Base-by-base conservation (phyloP, 1,284 basidiomycete genomes). In the Boletellus deceptivus region DNA sequence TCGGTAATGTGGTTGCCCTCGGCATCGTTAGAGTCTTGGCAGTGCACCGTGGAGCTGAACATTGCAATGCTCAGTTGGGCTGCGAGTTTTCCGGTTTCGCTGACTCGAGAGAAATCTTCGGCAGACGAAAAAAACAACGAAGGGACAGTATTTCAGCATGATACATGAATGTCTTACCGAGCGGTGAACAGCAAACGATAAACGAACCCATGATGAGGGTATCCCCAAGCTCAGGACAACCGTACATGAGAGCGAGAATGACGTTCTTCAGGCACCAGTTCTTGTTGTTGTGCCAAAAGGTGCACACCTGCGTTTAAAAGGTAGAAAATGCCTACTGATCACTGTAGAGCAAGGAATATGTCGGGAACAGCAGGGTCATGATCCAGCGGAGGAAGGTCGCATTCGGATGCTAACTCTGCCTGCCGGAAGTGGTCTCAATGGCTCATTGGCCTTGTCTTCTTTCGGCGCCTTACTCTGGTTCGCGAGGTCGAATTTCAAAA, bases 361-460 rank as follows among this genome's bases (percentile, higher is more conserved):
- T 49, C 8, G 68, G 59, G 53, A 72, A 76, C 0, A 70, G 47
- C 4, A 67, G 69, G n/a, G 64, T 55, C 8, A 72, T 59, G 3
- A 63, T 35, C 72, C 74, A 75, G 5, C 76, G 70, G 0, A 78
- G 59, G 1, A 57, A 41, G 2, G 57, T 58, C 1, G 75, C 72
- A 7, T 63, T 48, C 17, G 31, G 2, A 69, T 18, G 0, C 72
- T 60, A 22, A 78, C 69, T 6, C 71, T 67, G 9, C 65, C 64
- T 4, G 71, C 55, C 0, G 75, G 75, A 16, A 77, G 56, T 0
- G 76, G 76, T 10, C 76, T 58, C 36, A 67, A 65, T 3, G 68
- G 62, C 46, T 77, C 73, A 59, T 77, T 77, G 29, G 61, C 27
- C 18, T 48, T 53, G 56, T 79, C 76, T 54, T 78, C 77, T 14